These are phyloP conservation scores for Colletotrichum plurivorum DNA, from an alignment of 2,329 filamentous ascomycete genomes.

Conservation along the genomic window DNA sequence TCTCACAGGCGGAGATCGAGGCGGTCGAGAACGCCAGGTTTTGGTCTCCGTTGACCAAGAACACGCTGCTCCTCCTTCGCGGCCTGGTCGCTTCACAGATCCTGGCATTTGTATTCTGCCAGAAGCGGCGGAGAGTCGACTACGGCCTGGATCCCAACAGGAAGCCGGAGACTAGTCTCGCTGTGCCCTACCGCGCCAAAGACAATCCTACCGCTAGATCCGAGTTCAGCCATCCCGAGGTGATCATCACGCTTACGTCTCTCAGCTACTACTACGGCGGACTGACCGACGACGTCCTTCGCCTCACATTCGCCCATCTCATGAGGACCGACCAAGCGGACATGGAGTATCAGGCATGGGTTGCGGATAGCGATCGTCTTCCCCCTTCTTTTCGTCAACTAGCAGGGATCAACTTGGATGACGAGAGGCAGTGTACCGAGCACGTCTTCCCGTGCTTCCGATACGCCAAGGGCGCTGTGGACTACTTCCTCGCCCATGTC, in stretches of 20 bases:
- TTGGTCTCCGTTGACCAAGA: conserved; percentile 52
- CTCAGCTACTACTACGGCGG: conserved; percentile 71
- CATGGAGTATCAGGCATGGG: conserved; percentile 66
- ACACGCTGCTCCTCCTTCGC: conserved; percentile 62
- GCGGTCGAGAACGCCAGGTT: conserved; percentile 53
- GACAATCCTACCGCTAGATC: conserved; percentile 68
- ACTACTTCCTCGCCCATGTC: conserved; percentile 73
- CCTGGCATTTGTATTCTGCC: conserved; percentile 64
- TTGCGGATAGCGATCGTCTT: conserved; percentile 51
- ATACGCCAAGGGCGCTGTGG: conserved; percentile 66
- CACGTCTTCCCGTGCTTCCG: conserved; percentile 68
- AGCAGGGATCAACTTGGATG: conserved; percentile 70
- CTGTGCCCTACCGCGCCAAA: conserved; percentile 73
- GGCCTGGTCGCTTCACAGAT: conserved; percentile 71
- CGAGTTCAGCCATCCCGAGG: conserved; percentile 75
- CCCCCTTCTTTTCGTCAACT: conserved; percentile 56
- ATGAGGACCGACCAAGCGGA: conserved; percentile 65
- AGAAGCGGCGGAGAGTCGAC: conserved; percentile 76
- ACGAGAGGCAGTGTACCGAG: conserved; percentile 61
- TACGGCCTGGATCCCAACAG: conserved; percentile 68
- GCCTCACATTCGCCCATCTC: conserved; percentile 61
- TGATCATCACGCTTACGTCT: conserved; percentile 68
- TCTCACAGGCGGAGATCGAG: conserved; percentile 48
- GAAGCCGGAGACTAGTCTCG: conserved; percentile 59
- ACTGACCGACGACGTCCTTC: conserved; percentile 64